A percentile compares a stretch with the other conserved stretches of the same genome.
Conservation (phyloP, 257 asterid species). For the Scutellaria galericulata region DNA sequence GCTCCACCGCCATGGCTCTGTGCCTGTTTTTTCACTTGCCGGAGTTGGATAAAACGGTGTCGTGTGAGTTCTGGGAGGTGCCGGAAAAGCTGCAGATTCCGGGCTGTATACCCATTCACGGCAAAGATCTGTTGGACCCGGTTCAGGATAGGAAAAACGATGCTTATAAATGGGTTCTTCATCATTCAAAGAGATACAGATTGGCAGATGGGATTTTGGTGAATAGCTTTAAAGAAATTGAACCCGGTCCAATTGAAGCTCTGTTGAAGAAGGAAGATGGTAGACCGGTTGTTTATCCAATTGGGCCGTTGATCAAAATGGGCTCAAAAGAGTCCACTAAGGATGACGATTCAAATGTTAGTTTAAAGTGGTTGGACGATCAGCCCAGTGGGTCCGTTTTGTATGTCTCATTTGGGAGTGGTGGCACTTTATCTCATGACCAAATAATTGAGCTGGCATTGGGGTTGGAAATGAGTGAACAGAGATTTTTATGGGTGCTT, state of each 20-base stretch:
- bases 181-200: conserved; percentile 49
- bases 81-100: conserved; percentile 60
- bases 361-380: conserved; percentile 60
- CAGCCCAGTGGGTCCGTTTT: conserved; percentile 77
- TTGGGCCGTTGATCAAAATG: conserved; percentile 67
- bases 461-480: conserved; percentile 64
- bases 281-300: conserved; percentile 56
- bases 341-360: background rate
- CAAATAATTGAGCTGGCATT: conserved; percentile 60
- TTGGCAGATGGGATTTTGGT: conserved; percentile 69
- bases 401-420: conserved; percentile 76
- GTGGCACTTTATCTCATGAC: conserved; percentile 62
- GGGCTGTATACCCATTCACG: conserved; percentile 67
- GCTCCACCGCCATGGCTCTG: conserved; percentile 63
- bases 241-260: conserved; percentile 53
- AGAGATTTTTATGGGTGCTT: conserved; percentile 60
- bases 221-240: conserved; percentile 66
- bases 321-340: conserved; percentile 24
- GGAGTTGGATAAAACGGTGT: conserved; percentile 45
- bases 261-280: conserved; percentile 37
- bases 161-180: conserved; percentile 63
- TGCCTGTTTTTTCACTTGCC: conserved; percentile 60
- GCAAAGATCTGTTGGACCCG: conserved; percentile 63
- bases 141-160: conserved; percentile 64
- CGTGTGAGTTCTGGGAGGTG: conserved; percentile 58